phyloP scores from a whole-genome alignment of 2,329 filamentous ascomycete species.

The Xylariomycetidae sp. region DNA sequence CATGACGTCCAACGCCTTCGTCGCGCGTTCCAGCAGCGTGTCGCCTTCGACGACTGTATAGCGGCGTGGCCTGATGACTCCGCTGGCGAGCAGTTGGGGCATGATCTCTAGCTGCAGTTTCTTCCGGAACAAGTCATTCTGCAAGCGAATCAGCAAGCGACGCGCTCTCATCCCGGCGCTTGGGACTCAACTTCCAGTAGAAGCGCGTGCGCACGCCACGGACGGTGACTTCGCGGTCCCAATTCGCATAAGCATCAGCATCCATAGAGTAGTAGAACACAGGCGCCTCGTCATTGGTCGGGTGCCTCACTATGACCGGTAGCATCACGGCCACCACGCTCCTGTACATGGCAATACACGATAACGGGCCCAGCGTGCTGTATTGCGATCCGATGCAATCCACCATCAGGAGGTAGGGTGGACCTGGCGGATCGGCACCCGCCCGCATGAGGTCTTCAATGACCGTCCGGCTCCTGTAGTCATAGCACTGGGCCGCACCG shows the following conservation, averaged over 20 bases:
- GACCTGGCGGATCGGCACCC: constrained; percentile 12
- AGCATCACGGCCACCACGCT: constrained; percentile 52
- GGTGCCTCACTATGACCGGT: constrained; percentile 51
- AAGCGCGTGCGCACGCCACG: constrained; percentile 51
- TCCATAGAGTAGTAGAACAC: constrained; percentile 54
- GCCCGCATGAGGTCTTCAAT: constrained; percentile 26
- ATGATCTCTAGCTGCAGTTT: constrained; percentile 50
- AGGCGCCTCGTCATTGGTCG: constrained; percentile 39
- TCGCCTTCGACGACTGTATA: constrained; percentile 36
- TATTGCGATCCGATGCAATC: constrained; percentile 50
- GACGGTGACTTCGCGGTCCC: constrained; percentile 46
- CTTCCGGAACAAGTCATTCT: constrained; percentile 51
- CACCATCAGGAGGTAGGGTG: constrained; percentile 38
- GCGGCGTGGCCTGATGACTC: constrained; percentile 34
- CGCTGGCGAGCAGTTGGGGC: constrained; percentile 36
- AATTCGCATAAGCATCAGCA: constrained; percentile 34
- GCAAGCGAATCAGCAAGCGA: constrained; percentile 3
- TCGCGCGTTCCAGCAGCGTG: constrained; percentile 31
- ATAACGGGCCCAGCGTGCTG: constrained; percentile 42
- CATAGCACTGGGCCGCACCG: constrained; percentile 41
- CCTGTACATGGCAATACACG: constrained; percentile 41
- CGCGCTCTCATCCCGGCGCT: not conserved
- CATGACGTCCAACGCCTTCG: constrained; percentile 30
- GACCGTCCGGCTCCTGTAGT: constrained; percentile 35
- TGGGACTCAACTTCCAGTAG: constrained; percentile 38